Evolutionary conservation across 1,284 basidiomycete genomes (phyloP).

Genomic region (Porogramme epimiltina): DNA sequence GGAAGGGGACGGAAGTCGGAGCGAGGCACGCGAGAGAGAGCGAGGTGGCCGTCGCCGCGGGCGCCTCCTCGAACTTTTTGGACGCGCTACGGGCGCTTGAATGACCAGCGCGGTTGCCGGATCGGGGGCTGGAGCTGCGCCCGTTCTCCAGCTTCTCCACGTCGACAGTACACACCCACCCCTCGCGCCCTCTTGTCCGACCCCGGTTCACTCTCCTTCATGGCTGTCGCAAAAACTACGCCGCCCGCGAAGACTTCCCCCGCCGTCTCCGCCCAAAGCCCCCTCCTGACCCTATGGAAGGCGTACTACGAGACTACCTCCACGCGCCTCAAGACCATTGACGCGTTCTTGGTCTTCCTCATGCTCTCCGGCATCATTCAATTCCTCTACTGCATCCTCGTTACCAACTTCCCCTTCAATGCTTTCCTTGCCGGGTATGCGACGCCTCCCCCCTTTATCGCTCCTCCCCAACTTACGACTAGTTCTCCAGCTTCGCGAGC

Average conservation of each 20-base stretch:
- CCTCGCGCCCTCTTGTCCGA: slow-evolving; percentile 16
- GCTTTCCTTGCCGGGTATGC: slow-evolving; percentile 93
- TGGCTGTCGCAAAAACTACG: slow-evolving; percentile 13
- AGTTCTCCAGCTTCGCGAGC: slow-evolving; percentile 75
- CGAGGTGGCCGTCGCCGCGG: slow-evolving; percentile 7
- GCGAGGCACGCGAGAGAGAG: slow-evolving; percentile 1
- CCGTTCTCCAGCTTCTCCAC: slow-evolving; percentile 20
- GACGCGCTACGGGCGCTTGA: slow-evolving; percentile 17
- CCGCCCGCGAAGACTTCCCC: slow-evolving; percentile 10
- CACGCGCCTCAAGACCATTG: slow-evolving; percentile 89
- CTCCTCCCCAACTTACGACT: neutral
- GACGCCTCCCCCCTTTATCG: slow-evolving; percentile 5
- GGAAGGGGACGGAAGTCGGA: neutral
- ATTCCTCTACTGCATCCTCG: slow-evolving; percentile 89
- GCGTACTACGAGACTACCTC: slow-evolving; percentile 83
- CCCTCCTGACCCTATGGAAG: slow-evolving; percentile 67
- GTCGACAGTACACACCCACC: slow-evolving; percentile 18
- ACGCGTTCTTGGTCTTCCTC: slow-evolving; percentile 91
- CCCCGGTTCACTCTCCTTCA: slow-evolving; percentile 18
- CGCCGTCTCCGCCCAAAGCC: slow-evolving; percentile 30
- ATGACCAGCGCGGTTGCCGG: slow-evolving; percentile 4
- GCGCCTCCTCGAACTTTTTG: slow-evolving; percentile 26
- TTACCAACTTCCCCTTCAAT: slow-evolving; percentile 97
- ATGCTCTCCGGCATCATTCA: slow-evolving; percentile 90
- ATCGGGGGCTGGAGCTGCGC: slow-evolving; percentile 14